phyloP scores from a whole-genome alignment of 1,284 basidiomycete species.

The Sanguinoderma infundibulare region DNA sequence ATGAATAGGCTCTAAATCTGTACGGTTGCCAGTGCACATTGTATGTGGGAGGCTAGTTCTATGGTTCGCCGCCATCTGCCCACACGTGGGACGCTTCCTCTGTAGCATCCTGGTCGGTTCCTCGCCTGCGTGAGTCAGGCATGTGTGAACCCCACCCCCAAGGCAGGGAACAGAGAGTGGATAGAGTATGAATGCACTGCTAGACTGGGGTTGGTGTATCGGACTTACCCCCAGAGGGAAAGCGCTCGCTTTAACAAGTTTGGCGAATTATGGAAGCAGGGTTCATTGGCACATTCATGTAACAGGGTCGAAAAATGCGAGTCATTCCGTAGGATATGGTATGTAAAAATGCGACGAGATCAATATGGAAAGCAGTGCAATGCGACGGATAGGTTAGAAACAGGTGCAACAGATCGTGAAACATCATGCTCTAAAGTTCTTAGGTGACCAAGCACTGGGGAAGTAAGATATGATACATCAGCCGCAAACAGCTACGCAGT shows the following conservation, averaged over 20 bases:
- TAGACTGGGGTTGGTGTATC: not conserved
- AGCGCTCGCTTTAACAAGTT: not conserved
- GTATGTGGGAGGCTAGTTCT: no score
- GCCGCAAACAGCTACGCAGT: not conserved
- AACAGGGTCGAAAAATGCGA: not conserved
- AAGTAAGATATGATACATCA: not conserved
- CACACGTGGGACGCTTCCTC: no score
- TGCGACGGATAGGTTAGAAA: not conserved
- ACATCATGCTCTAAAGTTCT: not conserved
- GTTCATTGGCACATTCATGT: not conserved
- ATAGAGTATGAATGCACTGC: no score
- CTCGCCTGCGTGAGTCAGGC: no score
- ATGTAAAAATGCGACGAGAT: not conserved
- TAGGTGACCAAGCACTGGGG: conserved; percentile 1
- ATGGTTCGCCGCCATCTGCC: no score
- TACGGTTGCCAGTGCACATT: no score
- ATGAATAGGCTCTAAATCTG: no score
- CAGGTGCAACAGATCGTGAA: conserved; percentile 3
- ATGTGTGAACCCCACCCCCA: no score
- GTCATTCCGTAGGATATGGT: not conserved
- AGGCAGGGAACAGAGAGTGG: no score
- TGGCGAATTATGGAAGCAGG: not conserved
- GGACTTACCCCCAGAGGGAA: not conserved
- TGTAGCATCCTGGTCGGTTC: no score
- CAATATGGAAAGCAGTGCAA: not conserved